Conservation (phyloP, 768 basidiomycete genomes). For the Grammothele lineata region DNA sequence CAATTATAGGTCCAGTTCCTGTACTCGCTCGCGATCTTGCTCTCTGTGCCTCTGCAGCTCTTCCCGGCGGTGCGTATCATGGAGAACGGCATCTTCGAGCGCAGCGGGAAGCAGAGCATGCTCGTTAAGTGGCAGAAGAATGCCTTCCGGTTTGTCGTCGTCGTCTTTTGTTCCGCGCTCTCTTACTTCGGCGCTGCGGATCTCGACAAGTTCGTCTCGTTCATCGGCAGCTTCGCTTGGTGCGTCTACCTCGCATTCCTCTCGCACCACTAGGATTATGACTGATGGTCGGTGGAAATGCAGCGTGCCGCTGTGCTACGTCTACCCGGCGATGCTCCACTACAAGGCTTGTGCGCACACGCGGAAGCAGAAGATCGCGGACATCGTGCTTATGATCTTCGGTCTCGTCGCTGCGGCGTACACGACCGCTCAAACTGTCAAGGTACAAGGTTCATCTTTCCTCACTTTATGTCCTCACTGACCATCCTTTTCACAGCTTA, state of each 20-base stretch:
- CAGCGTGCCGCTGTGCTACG: slow-evolving; percentile 90
- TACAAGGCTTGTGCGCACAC: slow-evolving; percentile 83
- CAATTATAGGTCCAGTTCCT: slow-evolving; percentile 67
- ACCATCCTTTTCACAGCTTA: slow-evolving; percentile 40
- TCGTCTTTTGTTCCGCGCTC: slow-evolving; percentile 77
- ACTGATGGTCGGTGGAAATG: neutral
- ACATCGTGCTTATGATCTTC: slow-evolving; percentile 73
- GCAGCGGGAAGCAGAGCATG: slow-evolving; percentile 76
- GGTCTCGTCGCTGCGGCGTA: slow-evolving; percentile 69
- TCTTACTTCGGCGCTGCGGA: slow-evolving; percentile 82
- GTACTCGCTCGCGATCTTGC: slow-evolving; percentile 88
- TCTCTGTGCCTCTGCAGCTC: slow-evolving; percentile 90
- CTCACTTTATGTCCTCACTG: neutral
- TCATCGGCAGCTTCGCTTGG: slow-evolving; percentile 95
- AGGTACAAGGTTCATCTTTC: slow-evolving; percentile 36
- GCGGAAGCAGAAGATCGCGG: slow-evolving; percentile 55
- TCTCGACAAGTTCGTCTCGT: slow-evolving; percentile 92
- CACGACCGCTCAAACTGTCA: slow-evolving; percentile 76
- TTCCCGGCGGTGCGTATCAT: slow-evolving; percentile 98
- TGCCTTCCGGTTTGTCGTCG: slow-evolving; percentile 68
- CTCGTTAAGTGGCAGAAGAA: slow-evolving; percentile 98
- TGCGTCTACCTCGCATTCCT: slow-evolving; percentile 31
- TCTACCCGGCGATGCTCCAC: slow-evolving; percentile 92
- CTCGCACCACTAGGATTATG: neutral
- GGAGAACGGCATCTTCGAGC: slow-evolving; percentile 90